A percentile compares a stretch with the other conserved stretches of the same genome.
These are phyloP conservation scores for Camelina hispida DNA, from an alignment of 345 rosid genomes.

Conservation along the genomic window DNA sequence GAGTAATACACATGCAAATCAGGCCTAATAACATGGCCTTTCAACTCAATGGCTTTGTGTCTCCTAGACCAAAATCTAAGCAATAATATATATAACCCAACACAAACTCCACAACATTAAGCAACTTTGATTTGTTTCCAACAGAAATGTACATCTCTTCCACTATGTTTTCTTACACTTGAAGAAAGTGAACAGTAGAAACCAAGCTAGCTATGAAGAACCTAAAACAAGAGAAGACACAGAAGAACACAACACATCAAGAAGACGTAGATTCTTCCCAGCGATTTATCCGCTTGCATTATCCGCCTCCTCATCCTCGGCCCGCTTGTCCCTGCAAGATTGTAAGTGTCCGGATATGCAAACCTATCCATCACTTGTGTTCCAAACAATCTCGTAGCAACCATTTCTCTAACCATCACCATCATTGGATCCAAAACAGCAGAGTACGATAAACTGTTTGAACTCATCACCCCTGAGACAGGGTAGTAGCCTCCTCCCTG, in stretches of 20 bases:
- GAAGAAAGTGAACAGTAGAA: slow-evolving; percentile 1
- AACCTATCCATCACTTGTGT: slow-evolving; percentile 53
- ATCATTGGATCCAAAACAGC: slow-evolving; percentile 52
- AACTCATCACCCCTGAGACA: slow-evolving; percentile 46
- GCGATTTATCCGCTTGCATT: slow-evolving; percentile 70
- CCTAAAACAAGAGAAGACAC: slow-evolving; percentile 77
- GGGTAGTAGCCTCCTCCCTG: slow-evolving; percentile 48
- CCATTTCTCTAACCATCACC: slow-evolving; percentile 75
- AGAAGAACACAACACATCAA: slow-evolving; percentile 66
- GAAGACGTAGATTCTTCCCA: slow-evolving; percentile 78
- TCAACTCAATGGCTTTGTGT: background rate
- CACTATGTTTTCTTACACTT: slow-evolving; percentile 20
- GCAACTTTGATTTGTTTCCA: slow-evolving; percentile 18
- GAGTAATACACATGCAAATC: background rate
- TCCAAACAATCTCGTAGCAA: slow-evolving; percentile 66
- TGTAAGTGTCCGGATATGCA: slow-evolving; percentile 57
- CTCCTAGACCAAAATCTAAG: background rate
- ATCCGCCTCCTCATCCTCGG: slow-evolving; percentile 78
- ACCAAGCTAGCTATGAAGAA: slow-evolving; percentile 5
- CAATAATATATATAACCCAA: slow-evolving; percentile 2
- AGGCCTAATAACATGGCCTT: slow-evolving; percentile 1
- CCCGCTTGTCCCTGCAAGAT: slow-evolving; percentile 52
- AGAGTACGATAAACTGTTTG: slow-evolving; percentile 47
- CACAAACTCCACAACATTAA: background rate
- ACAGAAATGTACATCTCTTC: slow-evolving; percentile 38